These are phyloP conservation scores for Dichotomopilus funicola DNA, from an alignment of 2,329 filamentous ascomycete genomes.

Conservation along the genomic window DNA sequence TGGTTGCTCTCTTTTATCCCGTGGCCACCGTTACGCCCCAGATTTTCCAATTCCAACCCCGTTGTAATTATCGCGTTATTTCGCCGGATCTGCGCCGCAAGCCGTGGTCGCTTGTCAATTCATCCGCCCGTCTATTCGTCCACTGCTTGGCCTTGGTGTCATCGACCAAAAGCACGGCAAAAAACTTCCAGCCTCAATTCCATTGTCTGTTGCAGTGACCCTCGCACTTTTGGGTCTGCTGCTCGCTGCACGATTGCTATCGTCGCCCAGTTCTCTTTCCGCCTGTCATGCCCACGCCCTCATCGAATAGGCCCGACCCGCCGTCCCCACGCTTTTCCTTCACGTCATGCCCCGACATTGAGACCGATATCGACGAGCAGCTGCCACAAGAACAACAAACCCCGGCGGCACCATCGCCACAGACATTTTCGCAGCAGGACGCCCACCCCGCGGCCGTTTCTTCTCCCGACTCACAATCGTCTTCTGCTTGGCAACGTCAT, in stretches of 20 bases:
- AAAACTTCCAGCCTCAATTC: too few relatives aligned
- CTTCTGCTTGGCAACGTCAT: conserved; percentile 21
- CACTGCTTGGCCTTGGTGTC: too few relatives aligned
- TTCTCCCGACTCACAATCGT: conserved; percentile 15
- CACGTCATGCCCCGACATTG: conserved; percentile 25
- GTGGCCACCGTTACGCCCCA: conserved; percentile 6
- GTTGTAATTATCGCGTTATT: background rate
- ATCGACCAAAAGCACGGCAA: too few relatives aligned
- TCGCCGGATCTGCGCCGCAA: background rate
- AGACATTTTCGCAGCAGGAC: too few relatives aligned
- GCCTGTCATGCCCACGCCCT: conserved; percentile 39
- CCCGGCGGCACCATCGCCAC: too few relatives aligned
- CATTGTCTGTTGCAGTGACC: background rate
- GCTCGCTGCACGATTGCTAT: background rate
- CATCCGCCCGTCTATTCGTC: background rate
- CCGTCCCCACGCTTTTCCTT: conserved; percentile 31
- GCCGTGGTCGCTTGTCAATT: background rate
- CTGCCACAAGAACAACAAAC: background rate
- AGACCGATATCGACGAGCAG: conserved; percentile 21
- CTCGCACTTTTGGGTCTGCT: background rate
- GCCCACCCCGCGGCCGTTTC: conserved; percentile 2
- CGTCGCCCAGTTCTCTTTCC: background rate
- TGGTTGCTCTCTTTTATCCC: background rate
- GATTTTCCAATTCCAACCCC: background rate
- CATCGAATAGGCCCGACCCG: conserved; percentile 35